Evolutionary conservation across 768 basidiomycete species (phyloP).

Genomic region (Boletus speciosus): DNA sequence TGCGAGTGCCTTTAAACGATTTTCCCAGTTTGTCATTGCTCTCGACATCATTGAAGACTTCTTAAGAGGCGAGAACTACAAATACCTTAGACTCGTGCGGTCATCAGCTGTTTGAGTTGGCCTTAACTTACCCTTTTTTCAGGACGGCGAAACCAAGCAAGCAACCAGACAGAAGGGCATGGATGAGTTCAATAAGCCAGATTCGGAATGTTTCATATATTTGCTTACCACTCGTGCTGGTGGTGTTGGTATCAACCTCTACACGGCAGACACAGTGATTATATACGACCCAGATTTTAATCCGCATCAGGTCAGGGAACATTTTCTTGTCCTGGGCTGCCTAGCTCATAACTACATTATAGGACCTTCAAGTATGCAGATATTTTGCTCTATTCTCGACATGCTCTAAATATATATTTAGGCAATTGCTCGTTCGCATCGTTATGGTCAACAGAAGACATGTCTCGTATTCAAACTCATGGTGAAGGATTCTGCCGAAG

Average conservation of each 20-base stretch:
- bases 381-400: background rate
- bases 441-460: conserved; percentile 93
- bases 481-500: conserved; percentile 92
- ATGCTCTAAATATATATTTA: conserved; percentile 31
- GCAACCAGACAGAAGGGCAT: conserved; percentile 87
- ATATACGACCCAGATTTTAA: conserved; percentile 97
- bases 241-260: conserved; percentile 88
- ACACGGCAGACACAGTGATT: conserved; percentile 91
- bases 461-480: conserved; percentile 95
- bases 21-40: conserved; percentile 77
- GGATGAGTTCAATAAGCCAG: conserved; percentile 89
- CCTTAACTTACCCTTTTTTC: conserved; percentile 8
- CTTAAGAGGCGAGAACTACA: conserved; percentile 72
- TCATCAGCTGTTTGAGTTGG: background rate
- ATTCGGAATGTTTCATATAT: conserved; percentile 88
- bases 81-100: conserved; percentile 72
- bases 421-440: conserved; percentile 93
- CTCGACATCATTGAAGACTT: conserved; percentile 90
- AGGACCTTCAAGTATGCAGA: conserved; percentile 82
- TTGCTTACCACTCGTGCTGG: conserved; percentile 91
- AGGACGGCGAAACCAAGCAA: conserved; percentile 91
- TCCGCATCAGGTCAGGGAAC: conserved; percentile 76
- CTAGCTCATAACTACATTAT: conserved; percentile 8
- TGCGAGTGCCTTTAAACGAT: background rate
- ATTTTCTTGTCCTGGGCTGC: background rate